Evolutionary conservation across 2,329 filamentous ascomycete species (phyloP), one percentile per base, ranked within the genome.

Genomic region (Exophiala lecanii-corni): DNA sequence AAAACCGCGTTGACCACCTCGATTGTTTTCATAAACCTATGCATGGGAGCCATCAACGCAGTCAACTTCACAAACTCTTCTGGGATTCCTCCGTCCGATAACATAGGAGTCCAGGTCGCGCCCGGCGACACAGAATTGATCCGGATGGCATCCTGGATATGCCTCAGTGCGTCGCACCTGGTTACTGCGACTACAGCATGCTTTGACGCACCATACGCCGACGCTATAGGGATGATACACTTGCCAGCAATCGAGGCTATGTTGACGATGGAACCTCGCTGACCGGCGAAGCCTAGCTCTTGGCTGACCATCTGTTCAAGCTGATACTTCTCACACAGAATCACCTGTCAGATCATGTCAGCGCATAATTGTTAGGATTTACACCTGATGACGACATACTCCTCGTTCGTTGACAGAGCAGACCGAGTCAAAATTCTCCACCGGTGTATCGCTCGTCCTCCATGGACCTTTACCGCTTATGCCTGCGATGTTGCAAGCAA

Each of bases 401-500:
- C 40, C 40, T 5, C 15, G 20, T 18, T 78, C 77, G 50, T 81
- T 81, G 53, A 79, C 66, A 26, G 62, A 66, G 21, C 71, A 78
- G 31, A 79, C 64, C 4, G 61, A 62, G 2, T 64, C 64, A 49
- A 63, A 66, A 10, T 57, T 55, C 6, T 47, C 39, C 4, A 68
- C 50, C 2, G 66, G 64, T 0, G 20, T 19, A 1, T 53, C 49
- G 21, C 68, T 64, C 23, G 23, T 12, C 23, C 12, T 26, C 12
- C 12, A 26, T 12, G 12, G 12, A 26, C n/a, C n/a, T 3, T 61
- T 57, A 3, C 71, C 69, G 2, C 74, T 53, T 2, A 79, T 66
- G 0, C 76, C 76, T 0, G 76, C 76, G 39, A 74, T 77, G 45
- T 74, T 75, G 10, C 79, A 71, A 0, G 68, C 70, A 54, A 79